A percentile compares a stretch with the other conserved stretches of the same genome.
phyloP scores from a whole-genome alignment of 2,329 filamentous ascomycete species.

The Diaporthe sp. region DNA sequence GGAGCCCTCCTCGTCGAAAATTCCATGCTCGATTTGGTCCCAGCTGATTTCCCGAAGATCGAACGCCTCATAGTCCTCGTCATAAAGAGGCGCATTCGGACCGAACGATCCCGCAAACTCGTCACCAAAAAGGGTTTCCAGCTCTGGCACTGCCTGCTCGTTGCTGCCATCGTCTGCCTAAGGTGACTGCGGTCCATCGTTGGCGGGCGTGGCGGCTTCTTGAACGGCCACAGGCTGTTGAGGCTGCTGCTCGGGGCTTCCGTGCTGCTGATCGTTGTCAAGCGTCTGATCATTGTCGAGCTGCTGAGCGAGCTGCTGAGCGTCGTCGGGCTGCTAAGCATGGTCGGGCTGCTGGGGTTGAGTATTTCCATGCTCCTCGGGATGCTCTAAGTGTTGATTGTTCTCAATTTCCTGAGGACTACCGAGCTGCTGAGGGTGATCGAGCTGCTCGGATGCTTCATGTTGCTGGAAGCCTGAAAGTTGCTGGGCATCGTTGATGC shows the following conservation, averaged over 20 bases:
- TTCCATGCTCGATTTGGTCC: neutral
- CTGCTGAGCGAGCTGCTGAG: neutral
- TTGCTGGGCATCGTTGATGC: too few species aligned
- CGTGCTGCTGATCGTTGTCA: neutral
- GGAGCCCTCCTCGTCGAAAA: neutral
- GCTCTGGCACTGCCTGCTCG: neutral
- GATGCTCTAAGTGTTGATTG: neutral
- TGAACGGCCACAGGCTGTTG: neutral
- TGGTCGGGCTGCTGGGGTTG: neutral
- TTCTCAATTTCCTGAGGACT: neutral
- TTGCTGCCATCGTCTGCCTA: neutral
- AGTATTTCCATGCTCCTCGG: neutral
- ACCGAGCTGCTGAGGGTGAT: neutral
- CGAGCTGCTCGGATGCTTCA: neutral
- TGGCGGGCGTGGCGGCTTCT: neutral
- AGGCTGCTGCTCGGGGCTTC: neutral
- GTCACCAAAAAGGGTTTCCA: rapidly evolving
- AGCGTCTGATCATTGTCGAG: neutral
- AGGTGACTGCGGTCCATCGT: neutral
- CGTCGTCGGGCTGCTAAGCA: neutral
- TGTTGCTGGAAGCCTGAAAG: neutral
- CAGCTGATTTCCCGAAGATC: neutral
- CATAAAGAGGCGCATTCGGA: neutral
- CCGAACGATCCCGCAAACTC: neutral
- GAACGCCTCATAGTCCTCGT: neutral